Conservation (phyloP, 2,329 filamentous ascomycete genomes). For the Sordariomycetes sp. region DNA sequence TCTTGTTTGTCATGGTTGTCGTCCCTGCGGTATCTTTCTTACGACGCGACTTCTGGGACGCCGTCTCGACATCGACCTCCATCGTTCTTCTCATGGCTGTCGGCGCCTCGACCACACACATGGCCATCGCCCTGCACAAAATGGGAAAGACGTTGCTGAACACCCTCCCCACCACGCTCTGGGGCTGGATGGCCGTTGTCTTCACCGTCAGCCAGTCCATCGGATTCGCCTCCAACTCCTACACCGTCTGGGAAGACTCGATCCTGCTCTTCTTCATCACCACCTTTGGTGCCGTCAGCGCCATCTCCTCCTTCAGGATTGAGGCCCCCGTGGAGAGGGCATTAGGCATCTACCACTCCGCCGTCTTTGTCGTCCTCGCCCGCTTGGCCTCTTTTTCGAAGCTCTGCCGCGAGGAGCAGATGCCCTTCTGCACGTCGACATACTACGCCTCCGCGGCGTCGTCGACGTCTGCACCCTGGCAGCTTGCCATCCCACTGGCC, state of each 20-base stretch:
- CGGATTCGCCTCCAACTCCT: constrained; percentile 95
- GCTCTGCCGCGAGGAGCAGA: constrained; percentile 94
- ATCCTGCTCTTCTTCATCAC: constrained; percentile 86
- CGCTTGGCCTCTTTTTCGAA: constrained; percentile 80
- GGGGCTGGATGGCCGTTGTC: constrained; percentile 78
- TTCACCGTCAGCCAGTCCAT: constrained; percentile 83
- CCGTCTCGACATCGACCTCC: constrained; percentile 28
- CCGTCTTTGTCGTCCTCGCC: constrained; percentile 71
- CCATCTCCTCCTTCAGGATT: constrained; percentile 67
- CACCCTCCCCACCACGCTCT: constrained; percentile 64
- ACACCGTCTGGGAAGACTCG: constrained; percentile 97
- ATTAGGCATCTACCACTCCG: constrained; percentile 74
- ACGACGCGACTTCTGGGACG: constrained; percentile 23
- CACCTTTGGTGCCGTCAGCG: constrained; percentile 73
- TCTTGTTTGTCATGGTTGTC: constrained; percentile 19
- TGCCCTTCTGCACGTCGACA: constrained; percentile 91
- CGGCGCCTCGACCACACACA: constrained; percentile 1
- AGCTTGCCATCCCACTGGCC: constrained; percentile 71
- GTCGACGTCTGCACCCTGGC: constrained; percentile 88
- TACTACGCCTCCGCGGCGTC: constrained; percentile 91
- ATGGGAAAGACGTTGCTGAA: constrained; percentile 34
- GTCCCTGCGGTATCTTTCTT: constrained; percentile 19
- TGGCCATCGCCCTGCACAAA: constrained; percentile 29
- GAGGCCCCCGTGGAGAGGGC: constrained; percentile 57
- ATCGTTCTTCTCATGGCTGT: constrained; percentile 15